Base-by-base conservation (phyloP, 768 basidiomycete genomes). In the Suillus hirtellus region DNA sequence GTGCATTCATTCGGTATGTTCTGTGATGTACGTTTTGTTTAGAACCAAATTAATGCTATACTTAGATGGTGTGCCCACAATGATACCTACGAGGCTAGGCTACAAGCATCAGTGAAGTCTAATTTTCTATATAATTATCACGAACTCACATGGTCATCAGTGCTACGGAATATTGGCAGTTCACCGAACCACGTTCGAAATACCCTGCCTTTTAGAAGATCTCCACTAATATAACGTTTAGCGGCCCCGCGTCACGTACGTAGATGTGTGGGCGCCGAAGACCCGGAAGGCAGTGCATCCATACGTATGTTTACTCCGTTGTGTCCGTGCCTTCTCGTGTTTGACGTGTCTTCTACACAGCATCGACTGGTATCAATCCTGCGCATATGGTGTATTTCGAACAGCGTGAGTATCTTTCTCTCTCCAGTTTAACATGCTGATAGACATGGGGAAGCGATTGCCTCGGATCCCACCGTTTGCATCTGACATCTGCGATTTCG, bases 11-110 rank as follows among this genome's bases (percentile, higher is more conserved):
- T 74, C 54, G 83, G 83, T 80, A 60, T 38, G 69, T 56, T 43
- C 8, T 15, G 9, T 21, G 3, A 52, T 1, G 34, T 21, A 21
- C 17, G 34, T 52, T 19, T 35, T 24, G 21, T 24, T 1, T 35
- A 43, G 35, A 19, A 50, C 42, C 50, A 40, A 58, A 11, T 52
- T 60, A 31, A 59, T 27, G n/a, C n/a, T 34, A 52, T 24, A 17
- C 10, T 24, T 55, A 82, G 84, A 85, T 63, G 83, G 84, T 9
- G 81, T 85, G 9, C 83, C 84, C 4, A 84, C 82, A 6, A 78
- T 85, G 65, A 71, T 85, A 50, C 80, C 80, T 35, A 73, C 76
- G 59, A 65, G 35, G 38, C 70, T 82, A 15, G 84, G 83, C 19
- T 85, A 86, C 67, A 75, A 69, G 47, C 84, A 84, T 62, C 82